Conservation (phyloP, 768 basidiomycete species). For the Trametes punicea region DNA sequence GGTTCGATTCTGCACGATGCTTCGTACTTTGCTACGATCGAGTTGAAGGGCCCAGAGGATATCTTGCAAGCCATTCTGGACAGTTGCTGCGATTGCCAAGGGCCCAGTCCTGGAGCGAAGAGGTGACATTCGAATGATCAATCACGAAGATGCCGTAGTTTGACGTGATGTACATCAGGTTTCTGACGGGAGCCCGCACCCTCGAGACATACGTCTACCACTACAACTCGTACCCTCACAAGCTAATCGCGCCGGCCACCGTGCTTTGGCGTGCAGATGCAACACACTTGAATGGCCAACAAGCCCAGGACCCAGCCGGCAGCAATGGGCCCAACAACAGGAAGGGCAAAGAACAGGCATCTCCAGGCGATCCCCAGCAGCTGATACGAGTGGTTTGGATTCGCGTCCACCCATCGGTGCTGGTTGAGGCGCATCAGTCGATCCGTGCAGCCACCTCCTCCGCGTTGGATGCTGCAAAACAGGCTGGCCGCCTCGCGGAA, state of each 20-base stretch:
- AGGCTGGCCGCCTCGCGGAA: slow-evolving; percentile 27
- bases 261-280: slow-evolving; percentile 61
- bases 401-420: slow-evolving; percentile 73
- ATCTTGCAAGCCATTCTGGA: slow-evolving; percentile 52
- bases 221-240: slow-evolving; percentile 59
- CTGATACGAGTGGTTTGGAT: slow-evolving; percentile 63
- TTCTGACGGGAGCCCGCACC: slow-evolving; percentile 58
- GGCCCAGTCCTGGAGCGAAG: slow-evolving; percentile 52
- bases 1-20: slow-evolving; percentile 88
- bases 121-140: slow-evolving; percentile 39
- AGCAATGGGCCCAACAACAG: slow-evolving; percentile 33
- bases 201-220: slow-evolving; percentile 69
- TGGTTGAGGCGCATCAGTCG: slow-evolving; percentile 50
- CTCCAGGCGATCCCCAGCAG: neutral
- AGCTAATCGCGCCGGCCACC: slow-evolving; percentile 64
- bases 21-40: slow-evolving; percentile 76
- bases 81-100: slow-evolving; percentile 62
- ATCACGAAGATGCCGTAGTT: neutral
- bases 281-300: neutral
- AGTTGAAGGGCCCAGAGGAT: slow-evolving; percentile 62
- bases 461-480: slow-evolving; percentile 38
- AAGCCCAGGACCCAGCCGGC: neutral
- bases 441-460: slow-evolving; percentile 51
- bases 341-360: slow-evolving; percentile 19
- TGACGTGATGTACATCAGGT: slow-evolving; percentile 41